phyloP scores from a whole-genome alignment of 2,329 filamentous ascomycete species.

The Aspergillus puulaauensis region DNA sequence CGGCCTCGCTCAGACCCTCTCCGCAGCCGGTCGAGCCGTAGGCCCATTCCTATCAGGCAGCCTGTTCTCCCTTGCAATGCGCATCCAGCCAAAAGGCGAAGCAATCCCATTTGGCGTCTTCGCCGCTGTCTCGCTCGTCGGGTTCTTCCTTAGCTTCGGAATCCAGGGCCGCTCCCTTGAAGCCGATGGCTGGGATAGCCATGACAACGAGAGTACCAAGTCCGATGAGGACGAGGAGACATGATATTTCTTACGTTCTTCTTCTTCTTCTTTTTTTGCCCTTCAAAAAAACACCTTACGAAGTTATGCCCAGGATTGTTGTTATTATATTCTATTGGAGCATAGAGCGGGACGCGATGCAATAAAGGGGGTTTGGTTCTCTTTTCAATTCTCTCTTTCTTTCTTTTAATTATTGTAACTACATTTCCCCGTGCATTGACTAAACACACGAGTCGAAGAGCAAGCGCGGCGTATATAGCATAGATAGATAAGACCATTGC shows the following conservation, averaged over 20 bases:
- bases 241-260: background rate
- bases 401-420: background rate
- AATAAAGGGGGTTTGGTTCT: background rate
- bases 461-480: background rate
- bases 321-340: background rate
- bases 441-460: background rate
- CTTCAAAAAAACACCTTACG: background rate
- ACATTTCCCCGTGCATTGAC: background rate
- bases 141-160: conserved; percentile 75
- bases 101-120: conserved; percentile 84
- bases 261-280: no score
- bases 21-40: conserved; percentile 81
- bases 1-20: conserved; percentile 89
- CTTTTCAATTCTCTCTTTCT: background rate
- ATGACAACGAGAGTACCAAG: conserved; percentile 43
- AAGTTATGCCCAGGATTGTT: background rate
- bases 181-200: conserved; percentile 54
- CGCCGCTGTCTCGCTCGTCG: conserved; percentile 75
- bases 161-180: conserved; percentile 66
- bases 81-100: conserved; percentile 76
- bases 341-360: background rate
- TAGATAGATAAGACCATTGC: background rate
- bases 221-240: conserved; percentile 46
- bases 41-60: conserved; percentile 87
- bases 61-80: conserved; percentile 76